Evolutionary conservation across 768 basidiomycete species (phyloP).

Genomic region (Amanita muscaria): DNA sequence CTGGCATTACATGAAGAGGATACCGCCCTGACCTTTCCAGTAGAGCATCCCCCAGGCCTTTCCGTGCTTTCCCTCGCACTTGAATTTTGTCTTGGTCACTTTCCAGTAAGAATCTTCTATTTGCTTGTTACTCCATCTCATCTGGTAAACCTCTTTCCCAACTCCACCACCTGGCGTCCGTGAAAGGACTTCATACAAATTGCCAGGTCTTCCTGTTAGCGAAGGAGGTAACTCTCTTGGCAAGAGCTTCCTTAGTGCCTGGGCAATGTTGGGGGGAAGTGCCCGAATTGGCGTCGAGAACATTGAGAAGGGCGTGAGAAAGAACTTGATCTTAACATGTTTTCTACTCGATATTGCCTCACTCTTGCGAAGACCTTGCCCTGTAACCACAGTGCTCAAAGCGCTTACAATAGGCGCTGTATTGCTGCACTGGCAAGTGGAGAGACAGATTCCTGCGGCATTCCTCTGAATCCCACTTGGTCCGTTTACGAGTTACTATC

Average conservation of each 20-base stretch:
- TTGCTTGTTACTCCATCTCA: constrained; percentile 62
- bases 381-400: constrained; percentile 8
- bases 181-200: constrained; percentile 65
- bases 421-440: constrained; percentile 1
- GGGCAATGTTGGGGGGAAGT: constrained; percentile 18
- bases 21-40: constrained; percentile 55
- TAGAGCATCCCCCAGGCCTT: constrained; percentile 76
- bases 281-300: constrained; percentile 19
- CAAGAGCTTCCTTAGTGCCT: constrained; percentile 47
- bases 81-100: constrained; percentile 63
- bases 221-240: constrained; percentile 51
- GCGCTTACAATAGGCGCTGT: constrained; percentile 3
- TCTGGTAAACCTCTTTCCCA: constrained; percentile 62
- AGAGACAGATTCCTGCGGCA: constrained; percentile 47
- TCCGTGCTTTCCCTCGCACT: constrained; percentile 65
- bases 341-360: constrained; percentile 17
- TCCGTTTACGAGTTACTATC: constrained; percentile 70
- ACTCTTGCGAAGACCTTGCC: constrained; percentile 12
- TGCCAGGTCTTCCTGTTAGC: constrained; percentile 48
- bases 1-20: neutral
- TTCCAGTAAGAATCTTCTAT: constrained; percentile 67
- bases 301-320: constrained; percentile 21
- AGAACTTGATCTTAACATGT: constrained; percentile 15
- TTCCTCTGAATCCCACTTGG: constrained; percentile 68
- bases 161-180: constrained; percentile 58